A percentile compares a stretch with the other conserved stretches of the same genome.
phyloP scores from a whole-genome alignment of 148 eudicot species.

The Linanthus parryae region DNA sequence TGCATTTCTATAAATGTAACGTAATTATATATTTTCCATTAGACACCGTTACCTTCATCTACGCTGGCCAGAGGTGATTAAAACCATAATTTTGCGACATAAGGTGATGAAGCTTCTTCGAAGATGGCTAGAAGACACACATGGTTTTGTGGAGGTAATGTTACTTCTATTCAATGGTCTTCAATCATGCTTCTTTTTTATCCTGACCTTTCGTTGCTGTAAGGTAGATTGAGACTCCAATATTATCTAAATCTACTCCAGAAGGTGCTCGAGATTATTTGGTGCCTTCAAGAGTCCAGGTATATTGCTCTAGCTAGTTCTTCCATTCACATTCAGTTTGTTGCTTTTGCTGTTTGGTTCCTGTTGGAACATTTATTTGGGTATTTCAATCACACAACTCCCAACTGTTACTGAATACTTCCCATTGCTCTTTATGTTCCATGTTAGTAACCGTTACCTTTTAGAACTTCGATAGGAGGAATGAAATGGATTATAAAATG shows the following conservation, averaged over 20 bases:
- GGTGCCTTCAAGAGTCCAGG: constrained; percentile 99
- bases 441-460: neutral
- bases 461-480: neutral
- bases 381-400: neutral
- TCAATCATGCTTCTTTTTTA: constrained; percentile 16
- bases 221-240: constrained; percentile 99
- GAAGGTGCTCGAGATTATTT: constrained; percentile 99
- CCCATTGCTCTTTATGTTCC: neutral
- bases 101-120: constrained; percentile 74
- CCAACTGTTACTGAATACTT: neutral
- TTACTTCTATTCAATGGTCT: no score
- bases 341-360: neutral
- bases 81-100: constrained; percentile 77
- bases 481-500: neutral
- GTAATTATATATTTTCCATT: no score
- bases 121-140: constrained; percentile 83
- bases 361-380: neutral
- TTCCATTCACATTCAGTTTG: neutral
- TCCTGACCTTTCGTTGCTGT: constrained; percentile 47
- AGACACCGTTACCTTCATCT: constrained; percentile 93
- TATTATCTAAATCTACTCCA: constrained; percentile 94
- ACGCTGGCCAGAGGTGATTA: constrained; percentile 70
- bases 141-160: constrained; percentile 89
- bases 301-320: constrained; percentile 23
- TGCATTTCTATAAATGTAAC: no score